Evolutionary conservation across 225 moss, liverwort and hornwort genomes (phyloP).

Genomic region (Physcomitrium patens): DNA sequence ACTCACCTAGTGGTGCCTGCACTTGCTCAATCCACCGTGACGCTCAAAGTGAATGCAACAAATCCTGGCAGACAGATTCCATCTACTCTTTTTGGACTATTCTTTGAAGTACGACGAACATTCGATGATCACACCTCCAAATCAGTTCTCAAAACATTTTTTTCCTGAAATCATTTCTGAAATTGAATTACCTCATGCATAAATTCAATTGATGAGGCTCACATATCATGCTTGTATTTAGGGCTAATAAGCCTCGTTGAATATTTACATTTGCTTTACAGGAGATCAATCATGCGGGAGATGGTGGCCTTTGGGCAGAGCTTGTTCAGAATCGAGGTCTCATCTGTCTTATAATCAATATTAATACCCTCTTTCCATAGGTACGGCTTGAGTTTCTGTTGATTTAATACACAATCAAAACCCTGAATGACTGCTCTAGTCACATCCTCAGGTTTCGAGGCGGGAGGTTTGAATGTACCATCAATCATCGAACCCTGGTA

Average conservation of each 20-base stretch:
- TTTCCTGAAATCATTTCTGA: too few relatives aligned
- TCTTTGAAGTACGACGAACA: constrained; percentile 68
- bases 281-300: constrained; percentile 97
- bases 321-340: constrained; percentile 87
- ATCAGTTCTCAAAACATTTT: neutral
- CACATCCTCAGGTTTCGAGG: constrained; percentile 72
- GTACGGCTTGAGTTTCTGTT: neutral
- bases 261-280: constrained; percentile 25
- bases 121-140: neutral
- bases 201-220: too few relatives aligned
- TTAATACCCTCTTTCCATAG: too few relatives aligned
- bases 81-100: constrained; percentile 75
- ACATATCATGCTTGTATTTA: neutral
- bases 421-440: neutral
- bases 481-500: constrained; percentile 83
- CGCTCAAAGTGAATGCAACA: constrained; percentile 60
- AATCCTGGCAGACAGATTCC: constrained; percentile 59
- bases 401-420: neutral
- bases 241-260: neutral
- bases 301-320: constrained; percentile 94
- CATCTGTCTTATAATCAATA: neutral
- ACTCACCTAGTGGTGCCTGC: constrained; percentile 2
- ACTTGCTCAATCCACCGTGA: constrained; percentile 41
- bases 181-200: too few relatives aligned
- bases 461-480: constrained; percentile 78